phyloP scores from a whole-genome alignment of 2,329 filamentous ascomycete species.

The Corinectria fuckeliana region DNA sequence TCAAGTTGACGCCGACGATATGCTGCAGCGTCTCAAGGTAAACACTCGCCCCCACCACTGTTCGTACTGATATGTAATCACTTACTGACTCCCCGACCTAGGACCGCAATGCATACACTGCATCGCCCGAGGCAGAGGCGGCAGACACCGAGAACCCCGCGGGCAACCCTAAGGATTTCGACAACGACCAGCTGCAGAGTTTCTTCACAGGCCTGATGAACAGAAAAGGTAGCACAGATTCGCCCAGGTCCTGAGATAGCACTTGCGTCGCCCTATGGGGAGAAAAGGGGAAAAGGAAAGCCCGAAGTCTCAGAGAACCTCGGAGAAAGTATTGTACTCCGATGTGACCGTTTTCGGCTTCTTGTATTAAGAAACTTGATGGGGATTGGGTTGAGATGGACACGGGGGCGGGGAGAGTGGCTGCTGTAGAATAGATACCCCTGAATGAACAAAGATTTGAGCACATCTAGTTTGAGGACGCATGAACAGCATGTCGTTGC shows the following conservation, averaged over 20 bases:
- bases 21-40: slow-evolving; percentile 86
- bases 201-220: slow-evolving; percentile 69
- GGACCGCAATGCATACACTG: slow-evolving; percentile 63
- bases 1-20: slow-evolving; percentile 92
- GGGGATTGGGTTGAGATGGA: slow-evolving; percentile 17
- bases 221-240: slow-evolving; percentile 47
- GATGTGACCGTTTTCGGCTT: background rate
- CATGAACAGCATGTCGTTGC: background rate
- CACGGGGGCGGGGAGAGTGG: slow-evolving; percentile 26
- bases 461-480: background rate
- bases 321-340: background rate
- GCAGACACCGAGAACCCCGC: slow-evolving; percentile 46
- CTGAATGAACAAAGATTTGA: slow-evolving; percentile 38
- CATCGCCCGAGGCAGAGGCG: slow-evolving; percentile 52
- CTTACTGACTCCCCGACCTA: slow-evolving; percentile 40
- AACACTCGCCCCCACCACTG: slow-evolving; percentile 19
- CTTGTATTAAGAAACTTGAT: slow-evolving; percentile 17
- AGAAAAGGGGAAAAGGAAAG: slow-evolving; percentile 2
- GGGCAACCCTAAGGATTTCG: slow-evolving; percentile 49
- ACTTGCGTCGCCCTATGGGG: background rate
- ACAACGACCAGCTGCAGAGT: slow-evolving; percentile 64
- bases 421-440: slow-evolving; percentile 53
- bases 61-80: background rate
- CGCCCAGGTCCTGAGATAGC: slow-evolving; percentile 22
- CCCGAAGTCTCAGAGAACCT: background rate